A percentile compares a stretch with the other conserved stretches of the same genome.
These are phyloP conservation scores for Halenospora varia DNA, from an alignment of 495 filamentous ascomycete species.

Conservation along the genomic window DNA sequence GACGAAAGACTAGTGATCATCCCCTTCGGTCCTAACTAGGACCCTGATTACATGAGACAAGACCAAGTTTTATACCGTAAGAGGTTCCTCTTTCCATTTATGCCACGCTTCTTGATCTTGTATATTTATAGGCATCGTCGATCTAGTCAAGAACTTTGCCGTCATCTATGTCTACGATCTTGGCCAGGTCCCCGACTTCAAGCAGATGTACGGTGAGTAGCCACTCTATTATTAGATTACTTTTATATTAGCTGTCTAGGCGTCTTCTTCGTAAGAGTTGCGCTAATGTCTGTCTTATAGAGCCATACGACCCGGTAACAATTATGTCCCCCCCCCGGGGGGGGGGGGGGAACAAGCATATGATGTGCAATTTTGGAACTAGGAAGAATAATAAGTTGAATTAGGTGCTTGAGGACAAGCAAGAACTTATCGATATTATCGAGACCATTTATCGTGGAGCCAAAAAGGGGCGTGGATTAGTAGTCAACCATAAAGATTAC, in stretches of 20 bases:
- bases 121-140: neutral
- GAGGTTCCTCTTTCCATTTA: neutral
- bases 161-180: constrained; percentile 97
- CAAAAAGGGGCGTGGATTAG: constrained; percentile 93
- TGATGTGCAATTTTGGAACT: constrained; percentile 98
- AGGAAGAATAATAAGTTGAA: constrained; percentile 99
- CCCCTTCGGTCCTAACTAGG: constrained; percentile 79
- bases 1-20: constrained; percentile 96
- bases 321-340: constrained; percentile 91
- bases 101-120: neutral
- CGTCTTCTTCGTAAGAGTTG: no score
- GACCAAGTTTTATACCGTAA: constrained; percentile 91
- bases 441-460: constrained; percentile 97
- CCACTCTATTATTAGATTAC: no score
- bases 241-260: no score
- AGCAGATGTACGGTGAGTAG: constrained; percentile 92
- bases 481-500: constrained; percentile 95
- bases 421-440: constrained; percentile 97
- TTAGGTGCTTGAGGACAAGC: constrained; percentile 97
- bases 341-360: constrained; percentile 98
- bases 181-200: constrained; percentile 95
- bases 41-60: constrained; percentile 80
- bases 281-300: no score
- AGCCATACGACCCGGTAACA: constrained; percentile 56
- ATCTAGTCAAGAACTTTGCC: constrained; percentile 75